Evolutionary conservation across 371 early-diverging fungal species (phyloP), one percentile per base, ranked within the genome.

Genomic region (Zancudomyces culisetae): DNA sequence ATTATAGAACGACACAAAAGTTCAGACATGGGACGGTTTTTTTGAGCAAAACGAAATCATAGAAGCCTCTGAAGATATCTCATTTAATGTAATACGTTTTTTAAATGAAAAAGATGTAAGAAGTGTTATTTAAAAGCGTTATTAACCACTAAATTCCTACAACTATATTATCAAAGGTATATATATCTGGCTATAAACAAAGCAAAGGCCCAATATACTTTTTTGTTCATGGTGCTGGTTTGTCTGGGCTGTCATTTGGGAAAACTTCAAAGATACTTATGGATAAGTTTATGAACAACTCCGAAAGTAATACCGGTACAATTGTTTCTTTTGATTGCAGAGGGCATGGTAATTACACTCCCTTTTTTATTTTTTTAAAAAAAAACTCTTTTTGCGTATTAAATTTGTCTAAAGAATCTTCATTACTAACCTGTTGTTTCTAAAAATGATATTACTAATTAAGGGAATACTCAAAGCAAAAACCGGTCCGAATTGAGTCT

Each of bases 161-260:
- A 47, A 19, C 23, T 8, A 6, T 21, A 20, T n/a, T 35, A 35
- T 10, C 30, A 19, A 29, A 49, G 50, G 64, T 74, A 15, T 77
- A 69, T 55, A 51, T 62, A 41, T 66, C 60, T 51, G 57, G 58
- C 0, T 28, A 55, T 0, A 1, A 21, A 26, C 49, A 59, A 50
- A 30, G 50, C 10, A 18, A 23, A 1, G 71, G 72, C 19, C 87
- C 88, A 0, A 52, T 88, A 12, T 83, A 89, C 70, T 70, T 89
- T 39, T 72, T 87, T 61, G 88, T 86, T 65, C 94, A 93, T 61
- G 94, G 94, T 20, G 94, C 87, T 0, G 94, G 90, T 0, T 78
- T 79, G 54, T 72, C 81, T 0, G 87, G 73, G 0, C 63, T 88
- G 27, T 76, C 87, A 1, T 93, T 87, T 71, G 83, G 80, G 1